Percentiles rank a stretch among this genome's conserved stretches.
Conservation (phyloP, 805 yeast genomes). For the Candida caryicola region DNA sequence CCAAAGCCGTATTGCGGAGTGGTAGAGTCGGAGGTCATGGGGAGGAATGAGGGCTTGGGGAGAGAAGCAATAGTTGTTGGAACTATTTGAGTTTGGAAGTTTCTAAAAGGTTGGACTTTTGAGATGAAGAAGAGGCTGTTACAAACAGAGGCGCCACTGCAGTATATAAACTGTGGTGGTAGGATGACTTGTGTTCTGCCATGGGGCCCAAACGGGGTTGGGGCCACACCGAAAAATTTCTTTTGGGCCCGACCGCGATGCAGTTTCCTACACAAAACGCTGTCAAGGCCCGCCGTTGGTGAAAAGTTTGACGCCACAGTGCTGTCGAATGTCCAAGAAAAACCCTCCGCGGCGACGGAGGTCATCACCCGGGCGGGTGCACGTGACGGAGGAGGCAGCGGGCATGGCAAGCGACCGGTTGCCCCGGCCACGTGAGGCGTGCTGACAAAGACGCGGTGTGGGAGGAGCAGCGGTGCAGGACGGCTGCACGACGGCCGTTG, state of each 20-base stretch:
- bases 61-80: slow-evolving; percentile 9
- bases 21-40: slow-evolving; percentile 37
- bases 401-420: too few species aligned
- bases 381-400: too few species aligned
- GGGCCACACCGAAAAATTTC: neutral
- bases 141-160: neutral
- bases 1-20: slow-evolving; percentile 56
- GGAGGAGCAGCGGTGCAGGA: too few species aligned
- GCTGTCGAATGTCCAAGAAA: too few species aligned
- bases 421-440: too few species aligned
- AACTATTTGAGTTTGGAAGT: slow-evolving; percentile 3
- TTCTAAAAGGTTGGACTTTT: slow-evolving; percentile 10
- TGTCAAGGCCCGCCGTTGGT: too few species aligned
- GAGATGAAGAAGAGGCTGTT: neutral
- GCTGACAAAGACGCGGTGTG: too few species aligned
- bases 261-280: too few species aligned
- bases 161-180: neutral
- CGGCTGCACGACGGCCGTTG: too few species aligned
- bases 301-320: too few species aligned
- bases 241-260: neutral
- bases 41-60: neutral
- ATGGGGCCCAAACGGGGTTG: neutral
- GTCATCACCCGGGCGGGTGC: too few species aligned
- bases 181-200: neutral
- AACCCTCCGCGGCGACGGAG: too few species aligned